Evolutionary conservation across 768 basidiomycete genomes (phyloP).

Genomic region (Podaxis sp.): DNA sequence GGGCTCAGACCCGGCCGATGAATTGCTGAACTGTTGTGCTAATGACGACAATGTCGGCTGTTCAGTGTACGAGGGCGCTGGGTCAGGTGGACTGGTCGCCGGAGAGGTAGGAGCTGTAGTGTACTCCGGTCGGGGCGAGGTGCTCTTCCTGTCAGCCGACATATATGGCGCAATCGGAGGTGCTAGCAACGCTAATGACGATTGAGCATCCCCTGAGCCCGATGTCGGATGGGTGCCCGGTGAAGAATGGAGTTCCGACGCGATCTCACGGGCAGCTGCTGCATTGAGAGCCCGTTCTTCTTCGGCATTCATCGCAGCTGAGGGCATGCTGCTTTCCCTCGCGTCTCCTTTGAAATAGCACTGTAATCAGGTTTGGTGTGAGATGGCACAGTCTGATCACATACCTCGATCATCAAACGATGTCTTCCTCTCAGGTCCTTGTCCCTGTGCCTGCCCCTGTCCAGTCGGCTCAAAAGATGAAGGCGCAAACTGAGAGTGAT

Average conservation of each 20-base stretch:
- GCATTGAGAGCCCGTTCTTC: slow-evolving; percentile 54
- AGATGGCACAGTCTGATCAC: background rate
- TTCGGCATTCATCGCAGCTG: slow-evolving; percentile 32
- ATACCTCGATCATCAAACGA: background rate
- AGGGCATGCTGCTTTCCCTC: slow-evolving; percentile 22
- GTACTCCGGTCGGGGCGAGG: slow-evolving; percentile 34
- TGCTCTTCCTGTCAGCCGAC: slow-evolving; percentile 12
- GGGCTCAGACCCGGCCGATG: slow-evolving; percentile 15
- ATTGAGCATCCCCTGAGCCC: background rate
- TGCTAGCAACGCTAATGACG: background rate
- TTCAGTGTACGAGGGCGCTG: slow-evolving; percentile 34
- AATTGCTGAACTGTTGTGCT: slow-evolving; percentile 16
- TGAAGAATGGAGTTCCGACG: slow-evolving; percentile 53
- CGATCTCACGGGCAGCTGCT: slow-evolving; percentile 66
- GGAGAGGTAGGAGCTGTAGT: slow-evolving; percentile 13
- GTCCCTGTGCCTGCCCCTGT: background rate
- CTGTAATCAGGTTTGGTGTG: background rate
- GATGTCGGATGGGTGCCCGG: background rate
- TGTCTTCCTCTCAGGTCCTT: background rate
- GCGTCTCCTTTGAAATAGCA: background rate
- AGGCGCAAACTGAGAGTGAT: background rate
- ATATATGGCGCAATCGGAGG: slow-evolving; percentile 1
- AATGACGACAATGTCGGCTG: background rate
- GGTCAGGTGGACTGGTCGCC: slow-evolving; percentile 21
- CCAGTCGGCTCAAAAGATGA: background rate